A percentile compares a stretch with the other conserved stretches of the same genome.
Evolutionary conservation across 139 green algal species (phyloP).

Genomic region (Tetraselmis chui): DNA sequence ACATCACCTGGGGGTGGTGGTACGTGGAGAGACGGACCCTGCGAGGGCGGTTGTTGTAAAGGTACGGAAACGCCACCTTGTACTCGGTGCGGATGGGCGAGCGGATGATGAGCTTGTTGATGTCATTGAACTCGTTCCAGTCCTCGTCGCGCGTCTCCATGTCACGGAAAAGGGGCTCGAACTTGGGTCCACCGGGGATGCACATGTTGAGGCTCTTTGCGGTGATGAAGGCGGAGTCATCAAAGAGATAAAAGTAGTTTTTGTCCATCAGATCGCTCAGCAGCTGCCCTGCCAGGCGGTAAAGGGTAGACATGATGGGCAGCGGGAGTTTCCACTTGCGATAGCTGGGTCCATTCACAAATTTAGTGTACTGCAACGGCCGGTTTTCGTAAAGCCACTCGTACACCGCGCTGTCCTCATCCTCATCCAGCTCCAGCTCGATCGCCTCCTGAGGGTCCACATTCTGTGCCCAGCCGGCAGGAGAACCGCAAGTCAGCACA

Average conservation of each 20-base stretch:
- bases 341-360: slow-evolving; percentile 89
- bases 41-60: slow-evolving; percentile 98
- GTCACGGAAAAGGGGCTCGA: slow-evolving; percentile 96
- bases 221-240: slow-evolving; percentile 78
- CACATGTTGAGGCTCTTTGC: slow-evolving; percentile 92
- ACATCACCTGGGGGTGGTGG: slow-evolving; percentile 94
- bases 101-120: slow-evolving; percentile 99
- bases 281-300: slow-evolving; percentile 68
- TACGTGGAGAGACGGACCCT: slow-evolving; percentile 83
- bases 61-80: slow-evolving; percentile 94
- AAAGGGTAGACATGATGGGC: slow-evolving; percentile 88
- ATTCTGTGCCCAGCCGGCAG: too few species aligned
- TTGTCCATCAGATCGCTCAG: slow-evolving; percentile 90
- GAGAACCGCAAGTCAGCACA: too few species aligned
- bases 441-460: slow-evolving; percentile 96
- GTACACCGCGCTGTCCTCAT: slow-evolving; percentile 78
- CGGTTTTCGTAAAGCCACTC: slow-evolving; percentile 97
- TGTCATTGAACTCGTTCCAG: slow-evolving; percentile 99
- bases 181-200: slow-evolving; percentile 98
- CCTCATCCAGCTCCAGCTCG: slow-evolving; percentile 94
- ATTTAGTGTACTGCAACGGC: slow-evolving; percentile 80
- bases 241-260: slow-evolving; percentile 99
- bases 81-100: slow-evolving; percentile 84
- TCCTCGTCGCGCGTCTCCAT: slow-evolving; percentile 91
- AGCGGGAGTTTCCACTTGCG: slow-evolving; percentile 89